Evolutionary conservation across 2,329 filamentous ascomycete species (phyloP), one percentile per base, ranked within the genome.

Genomic region (Colletotrichum viniferum): DNA sequence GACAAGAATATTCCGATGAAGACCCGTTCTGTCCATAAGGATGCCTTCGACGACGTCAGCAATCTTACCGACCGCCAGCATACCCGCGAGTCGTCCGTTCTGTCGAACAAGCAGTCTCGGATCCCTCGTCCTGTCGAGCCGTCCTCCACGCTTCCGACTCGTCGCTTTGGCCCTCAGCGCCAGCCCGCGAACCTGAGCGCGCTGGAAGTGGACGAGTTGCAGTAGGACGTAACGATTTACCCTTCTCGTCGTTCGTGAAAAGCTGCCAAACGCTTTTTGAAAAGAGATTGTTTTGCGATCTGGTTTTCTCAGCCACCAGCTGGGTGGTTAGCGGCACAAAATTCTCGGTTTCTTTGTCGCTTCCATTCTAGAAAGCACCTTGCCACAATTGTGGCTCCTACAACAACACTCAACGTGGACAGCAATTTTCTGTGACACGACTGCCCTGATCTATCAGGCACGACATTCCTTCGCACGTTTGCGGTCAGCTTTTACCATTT

Each of bases 131-230:
- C 77, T 26, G 69, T 71, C 7, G 78, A 78, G 26, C 75, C 79
- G 36, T 48, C 71, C 18, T 58, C 67, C 74, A 80, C 77, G 28
- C 32, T 78, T 32, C 76, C 77, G n/a, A 79, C 79, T 9, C 78
- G 79, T 63, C 81, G 82, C 10, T 77, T 83, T 16, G 80, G 77
- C 4, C 69, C 76, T 5, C 76, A 77, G 21, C 80, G 79, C 68
- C 81, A 79, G 12, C 82, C 81, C 14, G 24, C 63, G n/a, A 76
- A 78, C 2, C 56, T 77, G 18, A 74, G 75, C 14, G 77, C 79
- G 7, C 77, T 81, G 74, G 82, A 84, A 21, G 72, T 80, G 24
- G 84, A 86, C 55, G 84, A 86, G 76, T 76, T 86, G 58, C 82
- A 83, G 71, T 84, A 76, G 81, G 71, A 74, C 24, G 68, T 65